These are phyloP conservation scores for Syzygium jambos DNA, from an alignment of 345 rosid genomes.

Conservation along the genomic window DNA sequence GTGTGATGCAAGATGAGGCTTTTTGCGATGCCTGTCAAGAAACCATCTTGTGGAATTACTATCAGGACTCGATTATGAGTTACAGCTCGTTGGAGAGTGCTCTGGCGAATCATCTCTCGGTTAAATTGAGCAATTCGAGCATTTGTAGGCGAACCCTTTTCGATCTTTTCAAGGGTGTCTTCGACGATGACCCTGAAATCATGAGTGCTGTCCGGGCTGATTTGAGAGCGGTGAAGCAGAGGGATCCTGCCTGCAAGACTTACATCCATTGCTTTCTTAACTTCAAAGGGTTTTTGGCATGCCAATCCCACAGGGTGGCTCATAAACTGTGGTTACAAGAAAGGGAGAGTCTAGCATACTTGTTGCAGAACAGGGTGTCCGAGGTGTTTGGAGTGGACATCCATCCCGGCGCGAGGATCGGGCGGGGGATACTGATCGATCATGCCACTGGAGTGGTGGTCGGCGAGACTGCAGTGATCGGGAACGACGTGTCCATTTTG, in stretches of 20 bases:
- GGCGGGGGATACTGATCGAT: constrained; percentile 64
- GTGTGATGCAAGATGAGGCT: constrained; percentile 56
- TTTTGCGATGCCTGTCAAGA: constrained; percentile 43
- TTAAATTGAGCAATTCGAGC: constrained; percentile 49
- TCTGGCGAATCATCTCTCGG: constrained; percentile 58
- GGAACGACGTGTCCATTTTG: constrained; percentile 71
- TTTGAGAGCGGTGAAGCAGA: constrained; percentile 53
- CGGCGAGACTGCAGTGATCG: constrained; percentile 90
- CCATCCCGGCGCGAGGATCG: constrained; percentile 84
- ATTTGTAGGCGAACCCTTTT: constrained; percentile 44
- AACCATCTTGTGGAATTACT: constrained; percentile 56
- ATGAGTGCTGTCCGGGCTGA: constrained; percentile 40
- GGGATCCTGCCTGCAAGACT: constrained; percentile 82
- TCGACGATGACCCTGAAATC: constrained; percentile 36
- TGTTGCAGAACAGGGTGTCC: constrained; percentile 72
- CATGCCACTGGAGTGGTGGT: constrained; percentile 83
- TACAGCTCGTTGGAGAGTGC: constrained; percentile 57
- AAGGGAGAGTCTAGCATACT: constrained; percentile 39
- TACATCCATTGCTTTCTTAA: constrained; percentile 69
- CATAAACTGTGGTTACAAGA: constrained; percentile 64
- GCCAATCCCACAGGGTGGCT: constrained; percentile 79
- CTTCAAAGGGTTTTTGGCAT: constrained; percentile 73
- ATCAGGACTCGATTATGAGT: constrained; percentile 49
- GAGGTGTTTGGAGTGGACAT: constrained; percentile 78
- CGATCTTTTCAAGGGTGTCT: constrained; percentile 52